Evolutionary conservation across 2,329 filamentous ascomycete genomes (phyloP).

Genomic region (Epichloe glyceriae): DNA sequence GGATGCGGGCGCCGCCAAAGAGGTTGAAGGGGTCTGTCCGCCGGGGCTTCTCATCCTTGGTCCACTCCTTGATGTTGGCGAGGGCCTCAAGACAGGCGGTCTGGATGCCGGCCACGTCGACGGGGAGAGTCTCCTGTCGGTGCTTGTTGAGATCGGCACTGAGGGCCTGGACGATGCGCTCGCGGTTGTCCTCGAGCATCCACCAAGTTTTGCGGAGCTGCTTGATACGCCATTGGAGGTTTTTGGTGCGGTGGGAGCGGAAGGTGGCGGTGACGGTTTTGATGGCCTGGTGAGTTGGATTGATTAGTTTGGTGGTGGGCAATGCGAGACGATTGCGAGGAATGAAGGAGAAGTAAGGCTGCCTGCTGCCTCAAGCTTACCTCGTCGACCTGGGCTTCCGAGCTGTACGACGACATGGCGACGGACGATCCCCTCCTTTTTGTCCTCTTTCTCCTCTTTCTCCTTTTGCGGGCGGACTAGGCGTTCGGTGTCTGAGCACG

Average conservation of each 20-base stretch:
- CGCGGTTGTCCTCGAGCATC: conserved; percentile 27
- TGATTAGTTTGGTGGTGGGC: neutral
- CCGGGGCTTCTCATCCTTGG: conserved; percentile 19
- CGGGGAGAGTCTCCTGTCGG: conserved; percentile 18
- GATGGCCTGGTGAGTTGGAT: neutral
- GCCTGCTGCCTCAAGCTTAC: neutral
- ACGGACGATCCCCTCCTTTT: neutral
- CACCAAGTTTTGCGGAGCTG: conserved; percentile 29
- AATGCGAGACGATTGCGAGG: neutral
- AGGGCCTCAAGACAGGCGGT: conserved; percentile 24
- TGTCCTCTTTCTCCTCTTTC: too few relatives aligned
- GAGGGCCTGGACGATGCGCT: conserved; percentile 19
- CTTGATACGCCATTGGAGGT: conserved; percentile 25
- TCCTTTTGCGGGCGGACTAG: neutral
- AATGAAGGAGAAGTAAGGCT: neutral
- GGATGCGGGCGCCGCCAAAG: conserved; percentile 19
- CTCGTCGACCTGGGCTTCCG: conserved; percentile 6
- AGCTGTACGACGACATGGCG: conserved; percentile 4
- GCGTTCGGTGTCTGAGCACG: too few relatives aligned
- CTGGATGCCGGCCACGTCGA: conserved; percentile 20
- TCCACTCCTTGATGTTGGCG: conserved; percentile 26
- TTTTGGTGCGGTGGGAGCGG: conserved; percentile 18
- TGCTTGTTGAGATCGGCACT: conserved; percentile 22
- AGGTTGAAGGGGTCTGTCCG: conserved; percentile 17
- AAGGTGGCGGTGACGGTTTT: conserved; percentile 5